Evolutionary conservation across 2,329 filamentous ascomycete genomes (phyloP).

Genomic region (Meredithiella fracta): DNA sequence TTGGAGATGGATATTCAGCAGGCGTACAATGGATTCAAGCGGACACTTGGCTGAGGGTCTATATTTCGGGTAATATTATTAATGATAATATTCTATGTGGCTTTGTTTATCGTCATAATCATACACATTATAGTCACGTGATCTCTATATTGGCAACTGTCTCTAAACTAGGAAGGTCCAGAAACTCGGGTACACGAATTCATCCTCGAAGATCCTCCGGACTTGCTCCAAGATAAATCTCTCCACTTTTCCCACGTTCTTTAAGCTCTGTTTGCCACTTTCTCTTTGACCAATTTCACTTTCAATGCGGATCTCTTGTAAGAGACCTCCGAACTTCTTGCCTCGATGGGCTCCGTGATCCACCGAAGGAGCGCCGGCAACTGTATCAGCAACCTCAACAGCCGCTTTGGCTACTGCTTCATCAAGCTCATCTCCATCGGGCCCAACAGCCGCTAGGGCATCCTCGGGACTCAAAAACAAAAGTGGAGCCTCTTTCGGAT

Average conservation of each 20-base stretch:
- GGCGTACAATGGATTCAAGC: constrained; percentile 88
- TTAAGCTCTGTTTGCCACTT: constrained; percentile 81
- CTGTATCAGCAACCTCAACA: background rate
- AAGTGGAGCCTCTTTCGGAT: constrained; percentile 83
- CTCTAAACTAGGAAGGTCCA: constrained; percentile 82
- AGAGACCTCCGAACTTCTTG: constrained; percentile 47
- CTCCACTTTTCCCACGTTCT: constrained; percentile 98
- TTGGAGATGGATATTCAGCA: constrained; percentile 85
- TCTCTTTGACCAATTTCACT: constrained; percentile 93
- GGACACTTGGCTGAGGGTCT: constrained; percentile 40
- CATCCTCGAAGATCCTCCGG: constrained; percentile 90
- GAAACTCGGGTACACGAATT: constrained; percentile 95
- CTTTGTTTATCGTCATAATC: constrained; percentile 4
- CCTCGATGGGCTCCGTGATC: constrained; percentile 11
- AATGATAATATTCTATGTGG: background rate
- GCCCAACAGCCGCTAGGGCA: constrained; percentile 53
- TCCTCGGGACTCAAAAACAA: constrained; percentile 91
- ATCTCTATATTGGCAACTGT: background rate
- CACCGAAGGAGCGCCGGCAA: background rate
- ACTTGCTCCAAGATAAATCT: constrained; percentile 95
- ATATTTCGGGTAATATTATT: background rate
- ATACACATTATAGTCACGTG: background rate
- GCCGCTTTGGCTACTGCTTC: constrained; percentile 18
- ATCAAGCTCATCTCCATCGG: constrained; percentile 23
- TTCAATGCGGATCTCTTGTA: constrained; percentile 90